Conservation (phyloP, 257 asterid genomes). For the Nicotiana paniculata region DNA sequence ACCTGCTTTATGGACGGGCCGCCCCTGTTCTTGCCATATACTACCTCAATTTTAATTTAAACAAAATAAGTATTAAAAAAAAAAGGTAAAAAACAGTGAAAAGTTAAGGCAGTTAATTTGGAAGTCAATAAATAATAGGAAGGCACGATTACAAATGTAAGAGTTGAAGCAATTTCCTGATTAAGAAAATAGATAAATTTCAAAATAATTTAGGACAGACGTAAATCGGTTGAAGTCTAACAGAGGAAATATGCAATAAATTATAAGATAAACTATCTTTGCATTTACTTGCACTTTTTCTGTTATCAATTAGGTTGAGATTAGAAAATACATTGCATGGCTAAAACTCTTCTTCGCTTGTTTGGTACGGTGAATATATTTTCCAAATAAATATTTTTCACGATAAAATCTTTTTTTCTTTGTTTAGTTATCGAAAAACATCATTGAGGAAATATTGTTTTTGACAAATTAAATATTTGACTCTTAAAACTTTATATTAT, state of each 20-base stretch:
- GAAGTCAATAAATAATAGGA: neutral
- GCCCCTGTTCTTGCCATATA: neutral
- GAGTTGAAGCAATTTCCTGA: neutral
- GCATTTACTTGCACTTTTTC: too few species aligned
- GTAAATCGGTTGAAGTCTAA: neutral
- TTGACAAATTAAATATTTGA: too few species aligned
- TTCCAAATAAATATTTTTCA: too few species aligned
- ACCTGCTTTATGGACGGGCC: too few species aligned
- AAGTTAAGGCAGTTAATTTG: neutral
- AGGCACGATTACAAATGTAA: neutral
- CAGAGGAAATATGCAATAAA: neutral
- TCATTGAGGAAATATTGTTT: neutral
- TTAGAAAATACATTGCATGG: too few species aligned
- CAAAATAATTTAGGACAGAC: too few species aligned
- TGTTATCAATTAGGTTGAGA: too few species aligned
- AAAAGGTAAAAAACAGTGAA: too few species aligned
- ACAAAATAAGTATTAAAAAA: too few species aligned
- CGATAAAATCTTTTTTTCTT: neutral
- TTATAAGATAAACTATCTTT: too few species aligned
- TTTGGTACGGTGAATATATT: neutral
- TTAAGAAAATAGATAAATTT: neutral
- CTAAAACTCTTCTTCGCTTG: too few species aligned
- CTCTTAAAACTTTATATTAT: neutral
- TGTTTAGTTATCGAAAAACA: neutral
- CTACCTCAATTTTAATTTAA: too few species aligned